These are phyloP conservation scores for Fusarium continuum DNA, from an alignment of 2,329 filamentous ascomycete genomes.

Conservation along the genomic window DNA sequence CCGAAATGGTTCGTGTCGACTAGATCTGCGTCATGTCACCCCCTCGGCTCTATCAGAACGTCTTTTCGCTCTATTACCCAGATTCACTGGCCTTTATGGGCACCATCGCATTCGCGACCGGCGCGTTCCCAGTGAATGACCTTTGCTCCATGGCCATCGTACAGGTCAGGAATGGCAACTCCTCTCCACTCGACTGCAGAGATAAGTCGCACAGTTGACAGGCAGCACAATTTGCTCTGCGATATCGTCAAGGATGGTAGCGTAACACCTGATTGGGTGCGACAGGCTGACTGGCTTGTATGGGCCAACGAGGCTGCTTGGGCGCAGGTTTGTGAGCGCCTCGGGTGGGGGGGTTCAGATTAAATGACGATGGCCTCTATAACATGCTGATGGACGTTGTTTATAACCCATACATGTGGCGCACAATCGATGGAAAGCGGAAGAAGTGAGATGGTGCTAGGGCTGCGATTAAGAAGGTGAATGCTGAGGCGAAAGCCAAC, in stretches of 20 bases:
- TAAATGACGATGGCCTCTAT: conserved; percentile 50
- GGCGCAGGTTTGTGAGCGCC: conserved; percentile 50
- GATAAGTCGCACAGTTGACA: conserved; percentile 51
- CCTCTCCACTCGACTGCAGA: conserved; percentile 47
- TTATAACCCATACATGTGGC: conserved; percentile 53
- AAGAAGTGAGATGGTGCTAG: conserved; percentile 53
- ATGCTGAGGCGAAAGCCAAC: conserved; percentile 22
- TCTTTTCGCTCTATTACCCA: conserved; percentile 55
- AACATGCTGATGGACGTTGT: conserved; percentile 51
- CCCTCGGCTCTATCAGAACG: conserved; percentile 53
- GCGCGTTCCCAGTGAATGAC: conserved; percentile 52
- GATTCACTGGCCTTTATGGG: conserved; percentile 56
- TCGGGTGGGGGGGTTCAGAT: conserved; percentile 57
- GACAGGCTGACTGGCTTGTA: conserved; percentile 48
- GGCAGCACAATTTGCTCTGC: conserved; percentile 48
- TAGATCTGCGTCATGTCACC: conserved; percentile 45
- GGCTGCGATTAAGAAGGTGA: conserved; percentile 47
- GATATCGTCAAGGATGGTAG: conserved; percentile 42
- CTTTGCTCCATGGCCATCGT: conserved; percentile 55
- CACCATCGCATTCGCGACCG: conserved; percentile 48
- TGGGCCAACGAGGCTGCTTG: conserved; percentile 56
- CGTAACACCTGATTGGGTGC: conserved; percentile 42
- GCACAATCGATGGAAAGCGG: conserved; percentile 54
- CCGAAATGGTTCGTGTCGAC: conserved; percentile 37
- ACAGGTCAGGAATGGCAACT: conserved; percentile 54